phyloP scores from a whole-genome alignment of 805 yeast species.

The Blastobotrys peoriensis region DNA sequence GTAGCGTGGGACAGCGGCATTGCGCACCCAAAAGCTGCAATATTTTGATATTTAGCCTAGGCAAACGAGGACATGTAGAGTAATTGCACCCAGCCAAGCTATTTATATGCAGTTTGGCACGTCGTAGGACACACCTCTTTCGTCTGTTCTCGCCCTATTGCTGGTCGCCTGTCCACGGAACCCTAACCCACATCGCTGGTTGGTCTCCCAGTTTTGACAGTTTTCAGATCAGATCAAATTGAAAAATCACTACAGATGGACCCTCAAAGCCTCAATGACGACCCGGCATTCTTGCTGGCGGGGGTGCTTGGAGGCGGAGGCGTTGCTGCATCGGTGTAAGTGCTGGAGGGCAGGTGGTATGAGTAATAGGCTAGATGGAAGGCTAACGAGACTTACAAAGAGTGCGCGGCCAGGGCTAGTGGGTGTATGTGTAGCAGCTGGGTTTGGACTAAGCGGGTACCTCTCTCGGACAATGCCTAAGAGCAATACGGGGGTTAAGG shows the following conservation, averaged over 20 bases:
- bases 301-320: conserved; percentile 4
- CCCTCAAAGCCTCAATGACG: conserved; percentile 1
- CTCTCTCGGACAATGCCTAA: conserved; percentile 51
- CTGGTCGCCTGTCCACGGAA: no score
- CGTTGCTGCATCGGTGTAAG: conserved; percentile 1
- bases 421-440: conserved; percentile 43
- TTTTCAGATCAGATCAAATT: no score
- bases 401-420: conserved; percentile 78
- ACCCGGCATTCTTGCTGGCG: conserved; percentile 5
- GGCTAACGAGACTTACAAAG: conserved; percentile 43
- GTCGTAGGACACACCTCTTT: no score
- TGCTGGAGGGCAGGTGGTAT: background rate
- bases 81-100: no score
- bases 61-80: no score
- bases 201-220: no score
- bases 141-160: no score
- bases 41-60: no score
- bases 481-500: conserved; percentile 72
- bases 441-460: conserved; percentile 46
- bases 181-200: no score
- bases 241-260: no score
- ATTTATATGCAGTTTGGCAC: no score
- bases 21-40: no score
- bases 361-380: background rate
- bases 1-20: background rate